phyloP scores from a whole-genome alignment of 2,329 filamentous ascomycete species.

The Aspergillus spinulosporus region DNA sequence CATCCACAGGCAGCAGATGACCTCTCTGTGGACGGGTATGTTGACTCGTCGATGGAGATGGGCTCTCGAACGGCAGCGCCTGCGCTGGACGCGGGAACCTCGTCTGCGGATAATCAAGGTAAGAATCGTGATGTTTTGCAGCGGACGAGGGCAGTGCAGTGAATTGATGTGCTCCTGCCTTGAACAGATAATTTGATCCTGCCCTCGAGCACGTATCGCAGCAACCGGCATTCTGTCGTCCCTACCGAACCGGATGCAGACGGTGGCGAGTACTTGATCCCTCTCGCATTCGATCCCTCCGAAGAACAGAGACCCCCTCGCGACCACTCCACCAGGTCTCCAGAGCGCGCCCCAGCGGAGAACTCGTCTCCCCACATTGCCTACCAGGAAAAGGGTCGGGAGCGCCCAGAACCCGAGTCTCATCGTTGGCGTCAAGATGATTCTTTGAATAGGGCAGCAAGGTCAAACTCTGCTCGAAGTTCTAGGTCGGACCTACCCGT shows the following conservation, averaged over 20 bases:
- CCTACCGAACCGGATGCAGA: slow-evolving; percentile 58
- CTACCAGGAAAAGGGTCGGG: slow-evolving; percentile 79
- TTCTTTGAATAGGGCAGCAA: slow-evolving; percentile 42
- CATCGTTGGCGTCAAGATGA: slow-evolving; percentile 33
- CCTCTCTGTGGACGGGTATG: slow-evolving; percentile 61
- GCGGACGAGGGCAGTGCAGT: neutral
- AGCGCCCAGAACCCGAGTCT: slow-evolving; percentile 54
- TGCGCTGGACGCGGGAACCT: slow-evolving; percentile 27
- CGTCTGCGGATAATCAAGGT: slow-evolving; percentile 36
- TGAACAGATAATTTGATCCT: slow-evolving; percentile 63
- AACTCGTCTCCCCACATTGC: slow-evolving; percentile 81
- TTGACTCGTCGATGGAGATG: slow-evolving; percentile 50
- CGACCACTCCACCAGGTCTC: slow-evolving; percentile 45
- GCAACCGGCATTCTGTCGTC: slow-evolving; percentile 71
- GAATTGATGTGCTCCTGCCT: neutral
- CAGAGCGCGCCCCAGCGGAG: slow-evolving; percentile 34
- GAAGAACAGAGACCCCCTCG: slow-evolving; percentile 58
- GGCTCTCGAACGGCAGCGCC: slow-evolving; percentile 23
- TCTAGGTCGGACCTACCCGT: slow-evolving; percentile 44
- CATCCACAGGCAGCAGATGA: slow-evolving; percentile 60
- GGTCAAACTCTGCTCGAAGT: slow-evolving; percentile 48
- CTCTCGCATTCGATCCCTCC: slow-evolving; percentile 71
- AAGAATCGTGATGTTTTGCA: neutral
- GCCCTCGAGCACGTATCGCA: slow-evolving; percentile 74
- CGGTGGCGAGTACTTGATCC: slow-evolving; percentile 70